Percentiles rank a stretch among this genome's conserved stretches.
Evolutionary conservation across 192 early-diverging fungal genomes (phyloP).

Genomic region (Rhizoclosmatium globosum): DNA sequence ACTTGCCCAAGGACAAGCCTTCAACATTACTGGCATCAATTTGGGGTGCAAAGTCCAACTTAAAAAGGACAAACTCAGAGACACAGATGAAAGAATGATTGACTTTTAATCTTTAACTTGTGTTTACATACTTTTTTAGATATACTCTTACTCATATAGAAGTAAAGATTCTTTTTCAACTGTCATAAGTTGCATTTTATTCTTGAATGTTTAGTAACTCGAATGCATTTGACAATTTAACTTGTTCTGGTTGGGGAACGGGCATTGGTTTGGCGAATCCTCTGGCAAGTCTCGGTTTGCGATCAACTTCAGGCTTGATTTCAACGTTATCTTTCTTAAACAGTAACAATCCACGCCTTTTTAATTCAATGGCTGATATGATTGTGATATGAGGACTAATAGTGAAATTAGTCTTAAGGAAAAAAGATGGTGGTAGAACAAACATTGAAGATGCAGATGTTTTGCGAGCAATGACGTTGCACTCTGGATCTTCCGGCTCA

Average conservation of each 20-base stretch:
- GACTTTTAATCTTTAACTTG: background rate
- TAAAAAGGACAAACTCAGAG: slow-evolving; percentile 25
- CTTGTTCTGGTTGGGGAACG: background rate
- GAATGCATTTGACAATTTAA: slow-evolving; percentile 16
- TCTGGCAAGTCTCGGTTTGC: slow-evolving; percentile 5
- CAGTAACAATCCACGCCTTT: slow-evolving; percentile 10
- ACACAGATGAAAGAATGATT: slow-evolving; percentile 3
- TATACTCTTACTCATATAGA: too few relatives aligned
- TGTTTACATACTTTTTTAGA: too few relatives aligned
- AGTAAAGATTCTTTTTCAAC: too few relatives aligned
- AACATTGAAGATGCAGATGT: background rate
- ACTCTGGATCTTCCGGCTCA: background rate
- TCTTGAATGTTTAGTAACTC: background rate
- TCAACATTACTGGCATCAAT: slow-evolving; percentile 31
- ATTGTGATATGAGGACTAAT: slow-evolving; percentile 4
- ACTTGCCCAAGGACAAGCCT: slow-evolving; percentile 13
- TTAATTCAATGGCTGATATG: slow-evolving; percentile 7
- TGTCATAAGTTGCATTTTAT: too few relatives aligned
- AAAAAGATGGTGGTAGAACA: background rate
- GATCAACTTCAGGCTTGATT: background rate
- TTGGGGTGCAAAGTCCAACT: slow-evolving; percentile 30
- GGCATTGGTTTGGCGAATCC: slow-evolving; percentile 30
- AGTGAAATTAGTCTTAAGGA: background rate
- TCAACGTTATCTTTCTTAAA: background rate
- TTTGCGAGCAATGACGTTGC: background rate